Evolutionary conservation across 306 rosid species (phyloP).

Genomic region (Rosa lucieae): DNA sequence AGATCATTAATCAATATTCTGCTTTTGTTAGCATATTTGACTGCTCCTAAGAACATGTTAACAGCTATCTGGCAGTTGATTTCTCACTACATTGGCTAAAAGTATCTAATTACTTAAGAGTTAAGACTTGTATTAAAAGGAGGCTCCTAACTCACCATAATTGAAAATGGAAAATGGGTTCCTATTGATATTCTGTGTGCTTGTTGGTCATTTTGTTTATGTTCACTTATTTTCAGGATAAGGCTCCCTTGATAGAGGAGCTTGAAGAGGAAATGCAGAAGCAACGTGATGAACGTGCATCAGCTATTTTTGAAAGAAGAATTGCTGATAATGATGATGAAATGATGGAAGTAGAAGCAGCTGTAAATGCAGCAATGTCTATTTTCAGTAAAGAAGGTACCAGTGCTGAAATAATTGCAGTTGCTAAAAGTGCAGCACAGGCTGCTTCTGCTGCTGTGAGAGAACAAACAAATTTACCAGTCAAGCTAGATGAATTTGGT

Average conservation of each 20-base stretch:
- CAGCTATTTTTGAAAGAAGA: conserved; percentile 72
- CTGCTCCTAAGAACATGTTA: background rate
- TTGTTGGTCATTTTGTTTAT: background rate
- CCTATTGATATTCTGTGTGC: background rate
- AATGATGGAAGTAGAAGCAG: conserved; percentile 78
- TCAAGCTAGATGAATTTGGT: conserved; percentile 83
- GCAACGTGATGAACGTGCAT: conserved; percentile 76
- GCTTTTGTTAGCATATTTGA: background rate
- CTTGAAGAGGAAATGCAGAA: conserved; percentile 92
- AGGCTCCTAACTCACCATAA: background rate
- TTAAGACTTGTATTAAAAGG: background rate
- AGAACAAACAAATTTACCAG: conserved; percentile 74
- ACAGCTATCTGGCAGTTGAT: background rate
- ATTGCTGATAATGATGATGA: conserved; percentile 69
- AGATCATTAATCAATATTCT: background rate
- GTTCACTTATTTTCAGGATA: conserved; percentile 51
- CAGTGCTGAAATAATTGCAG: conserved; percentile 48
- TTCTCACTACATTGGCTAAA: background rate
- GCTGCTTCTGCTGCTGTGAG: conserved; percentile 68
- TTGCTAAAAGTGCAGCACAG: conserved; percentile 79
- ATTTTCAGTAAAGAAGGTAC: conserved; percentile 66
- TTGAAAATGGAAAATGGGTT: background rate
- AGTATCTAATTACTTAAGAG: background rate
- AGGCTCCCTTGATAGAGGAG: conserved; percentile 92
- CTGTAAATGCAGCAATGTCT: conserved; percentile 77